Evolutionary conservation across 2,329 filamentous ascomycete genomes (phyloP).

Genomic region (Lecanoromycetidae sp.): DNA sequence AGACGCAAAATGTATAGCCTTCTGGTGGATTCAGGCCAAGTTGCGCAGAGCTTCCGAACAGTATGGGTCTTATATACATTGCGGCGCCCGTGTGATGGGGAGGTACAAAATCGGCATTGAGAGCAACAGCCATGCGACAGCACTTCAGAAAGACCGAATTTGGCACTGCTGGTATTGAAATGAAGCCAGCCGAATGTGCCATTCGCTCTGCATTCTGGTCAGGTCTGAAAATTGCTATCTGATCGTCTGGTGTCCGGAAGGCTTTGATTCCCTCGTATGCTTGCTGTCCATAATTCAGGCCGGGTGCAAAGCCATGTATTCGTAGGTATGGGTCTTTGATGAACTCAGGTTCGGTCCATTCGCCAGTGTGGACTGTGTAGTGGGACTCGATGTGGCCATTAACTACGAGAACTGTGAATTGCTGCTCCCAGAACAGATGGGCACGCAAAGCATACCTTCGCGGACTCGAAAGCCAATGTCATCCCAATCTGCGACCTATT

Average conservation of each 20-base stretch:
- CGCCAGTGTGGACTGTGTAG: slow-evolving; percentile 37
- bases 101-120: slow-evolving; percentile 85
- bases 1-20: slow-evolving; percentile 85
- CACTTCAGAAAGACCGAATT: slow-evolving; percentile 62
- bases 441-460: slow-evolving; percentile 49
- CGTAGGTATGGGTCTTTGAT: slow-evolving; percentile 41
- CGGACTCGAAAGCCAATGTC: slow-evolving; percentile 87
- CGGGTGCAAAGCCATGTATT: slow-evolving; percentile 83
- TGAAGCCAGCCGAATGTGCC: slow-evolving; percentile 70
- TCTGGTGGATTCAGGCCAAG: slow-evolving; percentile 77
- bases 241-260: slow-evolving; percentile 56
- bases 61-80: slow-evolving; percentile 80
- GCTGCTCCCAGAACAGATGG: neutral
- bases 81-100: slow-evolving; percentile 79
- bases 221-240: slow-evolving; percentile 79
- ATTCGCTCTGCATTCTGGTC: slow-evolving; percentile 72
- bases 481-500: slow-evolving; percentile 57
- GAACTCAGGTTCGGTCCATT: slow-evolving; percentile 42
- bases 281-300: slow-evolving; percentile 93
- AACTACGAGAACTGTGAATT: slow-evolving; percentile 26
- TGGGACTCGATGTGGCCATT: slow-evolving; percentile 44
- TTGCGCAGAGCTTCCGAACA: slow-evolving; percentile 81
- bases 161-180: slow-evolving; percentile 73
- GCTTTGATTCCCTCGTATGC: slow-evolving; percentile 98
- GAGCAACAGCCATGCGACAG: slow-evolving; percentile 66